These are phyloP conservation scores for Inga oerstediana DNA, from an alignment of 306 rosid genomes.

Conservation along the genomic window DNA sequence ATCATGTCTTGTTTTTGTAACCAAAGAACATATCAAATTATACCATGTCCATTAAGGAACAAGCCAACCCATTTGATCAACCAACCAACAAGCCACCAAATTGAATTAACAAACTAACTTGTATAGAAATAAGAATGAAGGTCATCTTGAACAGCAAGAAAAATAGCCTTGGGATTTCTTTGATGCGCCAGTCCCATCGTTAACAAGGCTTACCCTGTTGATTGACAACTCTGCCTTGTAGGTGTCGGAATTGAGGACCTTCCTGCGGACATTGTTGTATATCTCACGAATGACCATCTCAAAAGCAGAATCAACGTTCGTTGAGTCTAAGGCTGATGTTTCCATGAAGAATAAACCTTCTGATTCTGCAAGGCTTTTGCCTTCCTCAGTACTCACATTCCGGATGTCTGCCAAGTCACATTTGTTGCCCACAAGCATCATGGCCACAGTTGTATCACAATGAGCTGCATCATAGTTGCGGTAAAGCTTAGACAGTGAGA, in stretches of 20 bases:
- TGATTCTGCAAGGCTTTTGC: conserved; percentile 67
- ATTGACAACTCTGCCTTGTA: conserved; percentile 75
- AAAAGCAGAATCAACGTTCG: conserved; percentile 63
- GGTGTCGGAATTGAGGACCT: conserved; percentile 67
- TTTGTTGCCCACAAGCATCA: conserved; percentile 75
- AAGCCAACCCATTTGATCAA: conserved; percentile 22
- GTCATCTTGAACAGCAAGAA: conserved; percentile 71
- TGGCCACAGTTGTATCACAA: conserved; percentile 67
- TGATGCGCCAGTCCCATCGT: conserved; percentile 45
- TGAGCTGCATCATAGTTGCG: conserved; percentile 56
- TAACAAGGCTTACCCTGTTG: conserved; percentile 68
- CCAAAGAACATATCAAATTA: conserved; percentile 16
- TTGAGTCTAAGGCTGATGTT: conserved; percentile 72
- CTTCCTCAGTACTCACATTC: conserved; percentile 65
- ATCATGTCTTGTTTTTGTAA: conserved; percentile 32
- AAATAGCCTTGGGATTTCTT: conserved; percentile 47
- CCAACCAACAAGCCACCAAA: conserved; percentile 32
- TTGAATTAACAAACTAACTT: conserved; percentile 37
- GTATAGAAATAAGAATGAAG: conserved; percentile 21
- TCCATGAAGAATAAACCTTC: conserved; percentile 79
- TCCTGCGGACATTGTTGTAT: conserved; percentile 69
- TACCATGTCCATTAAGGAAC: conserved; percentile 24
- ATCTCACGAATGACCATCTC: conserved; percentile 68
- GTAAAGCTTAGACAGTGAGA: conserved; percentile 6
- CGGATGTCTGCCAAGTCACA: conserved; percentile 64